A percentile compares a stretch with the other conserved stretches of the same genome.
These are phyloP conservation scores for Brassica cretica DNA, from an alignment of 345 rosid genomes.

Conservation along the genomic window DNA sequence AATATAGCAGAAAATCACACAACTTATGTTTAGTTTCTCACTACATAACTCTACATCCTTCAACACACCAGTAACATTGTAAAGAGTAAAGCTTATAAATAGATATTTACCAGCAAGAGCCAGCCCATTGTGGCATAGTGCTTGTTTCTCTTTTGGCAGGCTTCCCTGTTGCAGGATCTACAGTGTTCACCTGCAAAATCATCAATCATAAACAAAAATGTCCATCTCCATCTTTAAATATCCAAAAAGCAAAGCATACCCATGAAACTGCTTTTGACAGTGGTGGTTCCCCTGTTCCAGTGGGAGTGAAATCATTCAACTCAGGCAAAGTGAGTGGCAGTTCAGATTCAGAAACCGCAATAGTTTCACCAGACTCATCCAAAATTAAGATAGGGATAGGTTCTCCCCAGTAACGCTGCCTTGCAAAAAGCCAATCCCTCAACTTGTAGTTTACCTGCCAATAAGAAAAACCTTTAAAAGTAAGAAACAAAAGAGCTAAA, in stretches of 20 bases:
- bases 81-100: constrained; percentile 4
- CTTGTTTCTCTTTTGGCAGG: constrained; percentile 88
- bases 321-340: constrained; percentile 87
- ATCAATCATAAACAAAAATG: constrained; percentile 2
- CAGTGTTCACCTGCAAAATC: constrained; percentile 58
- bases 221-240: not conserved
- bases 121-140: constrained; percentile 99
- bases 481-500: constrained; percentile 23
- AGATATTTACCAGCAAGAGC: constrained; percentile 84
- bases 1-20: not conserved
- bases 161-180: constrained; percentile 67
- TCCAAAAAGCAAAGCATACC: constrained; percentile 48
- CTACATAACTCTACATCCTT: not conserved
- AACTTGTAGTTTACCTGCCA: constrained; percentile 84
- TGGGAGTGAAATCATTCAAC: constrained; percentile 89
- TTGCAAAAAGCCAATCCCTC: constrained; percentile 98
- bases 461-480: not conserved
- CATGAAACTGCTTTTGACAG: constrained; percentile 76
- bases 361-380: constrained; percentile 63
- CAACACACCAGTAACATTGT: not conserved
- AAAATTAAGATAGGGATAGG: constrained; percentile 84
- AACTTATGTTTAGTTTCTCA: constrained; percentile 3
- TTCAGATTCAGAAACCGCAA: constrained; percentile 71
- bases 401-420: constrained; percentile 99
- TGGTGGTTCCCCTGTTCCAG: constrained; percentile 94